Evolutionary conservation across 1,284 basidiomycete genomes (phyloP).

Genomic region (Leccinum pseudoinsigne): DNA sequence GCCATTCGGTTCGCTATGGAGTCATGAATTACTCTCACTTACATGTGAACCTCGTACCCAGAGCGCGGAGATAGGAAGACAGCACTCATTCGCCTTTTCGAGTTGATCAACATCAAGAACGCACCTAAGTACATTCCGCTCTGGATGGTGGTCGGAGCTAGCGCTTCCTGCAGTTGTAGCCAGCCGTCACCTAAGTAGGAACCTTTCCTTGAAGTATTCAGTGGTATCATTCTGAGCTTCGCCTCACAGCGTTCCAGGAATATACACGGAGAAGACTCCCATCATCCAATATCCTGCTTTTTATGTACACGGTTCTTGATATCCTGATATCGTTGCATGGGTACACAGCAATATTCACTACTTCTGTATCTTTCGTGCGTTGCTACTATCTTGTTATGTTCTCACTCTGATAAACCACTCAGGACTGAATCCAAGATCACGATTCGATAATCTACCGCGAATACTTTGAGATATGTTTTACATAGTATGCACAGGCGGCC

Average conservation of each 20-base stretch:
- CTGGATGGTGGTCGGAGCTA: slow-evolving; percentile 77
- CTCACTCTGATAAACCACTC: slow-evolving; percentile 4
- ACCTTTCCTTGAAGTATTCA: background rate
- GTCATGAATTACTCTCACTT: background rate
- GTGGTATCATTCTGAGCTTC: background rate
- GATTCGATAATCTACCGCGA: slow-evolving; percentile 70
- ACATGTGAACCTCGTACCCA: slow-evolving; percentile 29
- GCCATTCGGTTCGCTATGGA: slow-evolving; percentile 67
- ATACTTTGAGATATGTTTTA: slow-evolving; percentile 70
- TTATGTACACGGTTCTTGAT: slow-evolving; percentile 75
- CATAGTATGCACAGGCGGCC: background rate
- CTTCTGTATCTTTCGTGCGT: slow-evolving; percentile 84
- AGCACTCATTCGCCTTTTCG: slow-evolving; percentile 69
- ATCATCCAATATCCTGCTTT: slow-evolving; percentile 74
- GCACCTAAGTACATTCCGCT: slow-evolving; percentile 76
- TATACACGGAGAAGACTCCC: slow-evolving; percentile 61
- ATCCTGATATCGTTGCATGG: slow-evolving; percentile 88
- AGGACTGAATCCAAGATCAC: slow-evolving; percentile 79
- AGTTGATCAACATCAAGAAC: slow-evolving; percentile 51
- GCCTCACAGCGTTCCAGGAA: slow-evolving; percentile 53
- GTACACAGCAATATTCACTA: slow-evolving; percentile 80
- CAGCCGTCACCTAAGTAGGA: slow-evolving; percentile 69
- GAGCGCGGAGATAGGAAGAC: slow-evolving; percentile 84
- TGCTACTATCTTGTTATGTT: background rate
- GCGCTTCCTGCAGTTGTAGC: slow-evolving; percentile 72